Percentiles rank a stretch among this genome's conserved stretches.
Evolutionary conservation across 129 eudicot genomes (phyloP).

Genomic region (Pulicaria dysenterica): DNA sequence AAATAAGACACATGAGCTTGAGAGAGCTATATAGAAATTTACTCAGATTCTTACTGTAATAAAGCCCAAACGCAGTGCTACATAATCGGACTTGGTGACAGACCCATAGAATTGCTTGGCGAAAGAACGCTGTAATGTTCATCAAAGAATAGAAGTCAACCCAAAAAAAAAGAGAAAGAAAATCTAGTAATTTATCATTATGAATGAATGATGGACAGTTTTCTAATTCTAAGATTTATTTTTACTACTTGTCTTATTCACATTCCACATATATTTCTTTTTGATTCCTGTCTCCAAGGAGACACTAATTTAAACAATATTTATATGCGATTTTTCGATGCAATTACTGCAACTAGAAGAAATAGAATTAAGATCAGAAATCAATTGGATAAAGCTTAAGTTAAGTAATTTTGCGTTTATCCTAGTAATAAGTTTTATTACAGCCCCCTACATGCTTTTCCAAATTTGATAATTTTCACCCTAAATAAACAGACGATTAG

Average conservation of each 20-base stretch:
- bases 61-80: slow-evolving; percentile 66
- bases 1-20: not conserved
- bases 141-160: slow-evolving; percentile 2
- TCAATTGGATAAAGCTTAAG: no score
- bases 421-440: no score
- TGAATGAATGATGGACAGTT: no score
- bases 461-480: not conserved
- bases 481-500: no score
- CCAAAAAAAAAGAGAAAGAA: not conserved
- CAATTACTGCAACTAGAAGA: no score
- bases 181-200: not conserved
- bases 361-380: no score
- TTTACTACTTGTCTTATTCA: not conserved
- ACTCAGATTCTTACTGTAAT: slow-evolving; percentile 42
- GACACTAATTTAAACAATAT: no score
- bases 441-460: not conserved
- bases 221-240: not conserved
- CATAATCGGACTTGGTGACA: slow-evolving; percentile 64
- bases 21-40: not conserved
- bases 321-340: no score
- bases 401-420: no score
- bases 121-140: slow-evolving; percentile 58
- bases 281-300: no score
- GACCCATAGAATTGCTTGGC: slow-evolving; percentile 76
- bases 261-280: no score